Percentiles rank a stretch among this genome's conserved stretches.
Evolutionary conservation across 208 protist species (phyloP).

Genomic region (Leishmania tarentolae): DNA sequence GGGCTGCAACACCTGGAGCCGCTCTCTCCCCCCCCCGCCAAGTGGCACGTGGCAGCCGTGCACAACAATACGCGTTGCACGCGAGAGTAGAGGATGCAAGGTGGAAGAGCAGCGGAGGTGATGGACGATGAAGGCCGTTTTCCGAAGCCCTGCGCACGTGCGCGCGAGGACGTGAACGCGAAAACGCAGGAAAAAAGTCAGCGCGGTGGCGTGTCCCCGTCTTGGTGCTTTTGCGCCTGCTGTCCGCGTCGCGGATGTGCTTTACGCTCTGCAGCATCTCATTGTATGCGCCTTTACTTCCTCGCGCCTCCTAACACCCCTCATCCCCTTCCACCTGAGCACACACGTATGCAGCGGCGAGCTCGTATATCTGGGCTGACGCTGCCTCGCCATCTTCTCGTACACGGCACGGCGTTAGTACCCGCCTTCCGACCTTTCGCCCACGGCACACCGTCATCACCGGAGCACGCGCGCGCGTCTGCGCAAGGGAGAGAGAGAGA

Average conservation of each 20-base stretch:
- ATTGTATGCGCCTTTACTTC: background rate
- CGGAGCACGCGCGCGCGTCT: background rate
- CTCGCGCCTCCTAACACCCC: background rate
- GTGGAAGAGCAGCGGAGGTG: background rate
- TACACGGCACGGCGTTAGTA: background rate
- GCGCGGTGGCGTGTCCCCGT: background rate
- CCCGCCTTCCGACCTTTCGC: background rate
- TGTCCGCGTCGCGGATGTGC: background rate
- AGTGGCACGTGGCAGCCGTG: background rate
- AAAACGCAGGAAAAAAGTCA: too few species aligned
- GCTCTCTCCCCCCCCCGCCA: too few species aligned
- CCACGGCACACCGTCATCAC: background rate
- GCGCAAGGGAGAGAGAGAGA: too few species aligned
- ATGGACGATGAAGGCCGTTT: background rate
- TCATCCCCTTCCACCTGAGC: background rate
- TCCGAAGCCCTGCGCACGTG: too few species aligned
- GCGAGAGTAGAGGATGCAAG: background rate
- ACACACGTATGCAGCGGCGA: too few species aligned
- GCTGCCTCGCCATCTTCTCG: background rate
- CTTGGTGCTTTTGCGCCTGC: background rate
- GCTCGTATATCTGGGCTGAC: background rate
- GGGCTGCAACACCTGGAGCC: background rate
- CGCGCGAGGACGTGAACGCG: too few species aligned
- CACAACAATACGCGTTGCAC: background rate
- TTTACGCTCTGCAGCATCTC: background rate